phyloP scores from a whole-genome alignment of 805 yeast genomes.

The Debaryomyces castellii region DNA sequence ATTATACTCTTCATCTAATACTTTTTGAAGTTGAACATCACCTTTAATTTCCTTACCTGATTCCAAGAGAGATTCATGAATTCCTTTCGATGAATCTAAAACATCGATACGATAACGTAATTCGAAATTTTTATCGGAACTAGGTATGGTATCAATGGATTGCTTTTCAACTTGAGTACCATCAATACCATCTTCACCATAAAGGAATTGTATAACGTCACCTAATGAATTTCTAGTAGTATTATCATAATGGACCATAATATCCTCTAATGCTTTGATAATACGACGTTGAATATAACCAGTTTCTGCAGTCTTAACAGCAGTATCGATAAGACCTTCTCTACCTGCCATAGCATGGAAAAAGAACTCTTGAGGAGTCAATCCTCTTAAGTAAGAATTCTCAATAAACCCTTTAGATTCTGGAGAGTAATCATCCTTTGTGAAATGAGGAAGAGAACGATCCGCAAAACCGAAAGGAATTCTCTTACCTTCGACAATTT shows the following conservation, averaged over 20 bases:
- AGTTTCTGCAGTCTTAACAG: constrained; percentile 98
- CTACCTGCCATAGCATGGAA: constrained; percentile 99
- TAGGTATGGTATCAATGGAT: constrained; percentile 92
- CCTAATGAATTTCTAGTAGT: constrained; percentile 98
- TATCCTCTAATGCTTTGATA: constrained; percentile 94
- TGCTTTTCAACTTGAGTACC: constrained; percentile 98
- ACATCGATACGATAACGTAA: constrained; percentile 83
- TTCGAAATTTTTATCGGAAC: constrained; percentile 81
- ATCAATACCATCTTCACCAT: constrained; percentile 99
- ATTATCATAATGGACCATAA: constrained; percentile 97
- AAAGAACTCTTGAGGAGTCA: constrained; percentile 93
- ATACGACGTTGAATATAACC: constrained; percentile 98
- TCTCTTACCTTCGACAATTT: constrained; percentile 99
- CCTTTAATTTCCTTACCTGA: constrained; percentile 90
- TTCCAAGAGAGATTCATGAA: constrained; percentile 76
- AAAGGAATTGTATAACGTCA: constrained; percentile 90
- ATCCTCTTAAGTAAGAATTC: constrained; percentile 91
- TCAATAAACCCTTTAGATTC: constrained; percentile 98
- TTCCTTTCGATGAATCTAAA: constrained; percentile 60
- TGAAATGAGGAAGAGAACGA: constrained; percentile 95
- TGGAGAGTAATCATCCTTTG: constrained; percentile 97
- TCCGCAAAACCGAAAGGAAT: constrained; percentile 96
- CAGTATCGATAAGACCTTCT: constrained; percentile 99
- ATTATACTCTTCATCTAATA: constrained; percentile 79
- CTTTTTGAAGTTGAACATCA: constrained; percentile 76